Conservation (phyloP, 768 basidiomycete genomes). For the Suillus weaverae region DNA sequence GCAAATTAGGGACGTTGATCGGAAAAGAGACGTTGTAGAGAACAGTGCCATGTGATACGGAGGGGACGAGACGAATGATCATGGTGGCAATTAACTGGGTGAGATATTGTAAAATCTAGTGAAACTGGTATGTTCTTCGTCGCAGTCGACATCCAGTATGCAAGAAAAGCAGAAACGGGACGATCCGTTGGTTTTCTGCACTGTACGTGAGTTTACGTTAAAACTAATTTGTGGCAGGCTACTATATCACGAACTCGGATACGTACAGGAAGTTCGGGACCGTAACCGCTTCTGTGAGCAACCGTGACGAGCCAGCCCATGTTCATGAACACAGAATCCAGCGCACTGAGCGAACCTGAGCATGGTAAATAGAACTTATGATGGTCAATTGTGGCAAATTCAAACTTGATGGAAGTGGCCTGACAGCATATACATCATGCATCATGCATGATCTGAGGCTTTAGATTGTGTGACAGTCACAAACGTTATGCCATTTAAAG, state of each 20-base stretch:
- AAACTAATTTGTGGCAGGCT: background rate
- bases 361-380: background rate
- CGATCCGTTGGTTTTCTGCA: constrained; percentile 29
- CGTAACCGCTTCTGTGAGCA: background rate
- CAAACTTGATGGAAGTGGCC: background rate
- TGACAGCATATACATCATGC: no score
- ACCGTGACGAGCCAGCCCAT: background rate
- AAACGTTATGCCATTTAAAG: background rate
- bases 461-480: background rate
- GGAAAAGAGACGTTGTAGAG: constrained; percentile 59
- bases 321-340: background rate
- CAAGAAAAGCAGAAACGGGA: constrained; percentile 14
- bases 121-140: constrained; percentile 12
- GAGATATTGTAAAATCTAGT: constrained; percentile 26
- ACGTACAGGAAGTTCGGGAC: constrained; percentile 4
- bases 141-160: constrained; percentile 32
- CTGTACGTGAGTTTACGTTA: constrained; percentile 35
- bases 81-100: constrained; percentile 39
- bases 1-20: constrained; percentile 34
- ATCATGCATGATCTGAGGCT: no score
- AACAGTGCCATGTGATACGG: constrained; percentile 49
- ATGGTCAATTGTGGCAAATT: background rate
- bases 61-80: constrained; percentile 56
- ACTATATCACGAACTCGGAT: constrained; percentile 1
- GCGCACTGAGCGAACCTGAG: background rate